These are phyloP conservation scores for Pisolithus sp. DNA, from an alignment of 768 basidiomycete species.

Conservation along the genomic window DNA sequence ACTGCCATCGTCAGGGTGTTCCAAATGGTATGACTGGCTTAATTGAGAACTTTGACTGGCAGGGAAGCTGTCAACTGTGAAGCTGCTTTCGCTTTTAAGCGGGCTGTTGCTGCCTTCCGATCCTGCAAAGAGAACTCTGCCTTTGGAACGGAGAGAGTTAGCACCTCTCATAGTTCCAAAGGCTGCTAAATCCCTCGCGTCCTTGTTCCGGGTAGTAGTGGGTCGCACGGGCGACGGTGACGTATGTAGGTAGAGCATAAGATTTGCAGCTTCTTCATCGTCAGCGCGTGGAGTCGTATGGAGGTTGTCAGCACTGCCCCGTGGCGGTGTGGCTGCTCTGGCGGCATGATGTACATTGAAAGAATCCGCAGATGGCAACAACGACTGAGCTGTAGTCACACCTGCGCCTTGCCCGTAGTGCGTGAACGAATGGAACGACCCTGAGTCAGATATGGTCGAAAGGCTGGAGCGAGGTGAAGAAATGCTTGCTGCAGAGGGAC, in stretches of 20 bases:
- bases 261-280: conserved; percentile 73
- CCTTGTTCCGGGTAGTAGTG: conserved; percentile 37
- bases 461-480: conserved; percentile 69
- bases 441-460: conserved; percentile 59
- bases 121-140: conserved; percentile 65
- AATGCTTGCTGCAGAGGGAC: conserved; percentile 54
- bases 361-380: conserved; percentile 36
- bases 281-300: conserved; percentile 55
- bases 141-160: conserved; percentile 47
- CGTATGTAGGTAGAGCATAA: conserved; percentile 80
- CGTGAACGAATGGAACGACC: conserved; percentile 54
- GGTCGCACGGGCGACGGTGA: conserved; percentile 76
- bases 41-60: conserved; percentile 22
- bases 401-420: conserved; percentile 67
- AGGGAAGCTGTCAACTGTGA: conserved; percentile 18
- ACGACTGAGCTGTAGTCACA: conserved; percentile 37
- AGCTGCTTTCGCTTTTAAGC: conserved; percentile 23
- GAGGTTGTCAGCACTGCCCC: conserved; percentile 24
- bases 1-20: conserved; percentile 11
- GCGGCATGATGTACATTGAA: conserved; percentile 17
- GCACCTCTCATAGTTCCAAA: conserved; percentile 50
- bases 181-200: conserved; percentile 48
- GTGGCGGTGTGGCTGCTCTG: conserved; percentile 33
- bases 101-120: conserved; percentile 21
- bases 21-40: conserved; percentile 12